Evolutionary conservation across 106 monocot genomes (phyloP).

Genomic region (Chionographis japonica): DNA sequence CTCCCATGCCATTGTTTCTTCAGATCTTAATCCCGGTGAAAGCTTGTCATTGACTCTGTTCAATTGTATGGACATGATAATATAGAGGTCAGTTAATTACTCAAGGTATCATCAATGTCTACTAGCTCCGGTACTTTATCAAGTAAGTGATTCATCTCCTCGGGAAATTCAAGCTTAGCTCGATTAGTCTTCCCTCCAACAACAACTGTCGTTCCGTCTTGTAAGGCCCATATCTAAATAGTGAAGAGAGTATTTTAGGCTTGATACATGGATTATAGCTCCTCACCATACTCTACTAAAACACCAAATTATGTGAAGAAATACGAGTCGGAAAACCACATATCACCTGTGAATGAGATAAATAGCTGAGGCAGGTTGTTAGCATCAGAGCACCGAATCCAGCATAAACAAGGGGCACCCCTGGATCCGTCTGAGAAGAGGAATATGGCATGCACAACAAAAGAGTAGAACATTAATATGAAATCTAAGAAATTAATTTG

Average conservation of each 20-base stretch:
- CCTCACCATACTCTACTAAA: background rate
- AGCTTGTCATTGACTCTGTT: no score
- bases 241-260: background rate
- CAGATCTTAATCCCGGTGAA: no score
- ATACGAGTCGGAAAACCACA: background rate
- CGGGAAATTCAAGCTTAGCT: constrained; percentile 83
- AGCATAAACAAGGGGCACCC: constrained; percentile 88
- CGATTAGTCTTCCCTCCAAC: constrained; percentile 89
- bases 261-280: background rate
- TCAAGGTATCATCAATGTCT: constrained; percentile 11
- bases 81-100: constrained; percentile 3
- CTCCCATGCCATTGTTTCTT: background rate
- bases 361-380: constrained; percentile 86
- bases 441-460: background rate
- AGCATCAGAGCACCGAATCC: constrained; percentile 99
- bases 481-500: background rate
- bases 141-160: constrained; percentile 80
- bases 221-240: constrained; percentile 88
- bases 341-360: constrained; percentile 88
- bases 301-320: background rate
- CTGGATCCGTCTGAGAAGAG: constrained; percentile 66
- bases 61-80: no score
- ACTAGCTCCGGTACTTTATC: constrained; percentile 79
- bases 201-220: constrained; percentile 89
- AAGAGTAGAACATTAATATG: background rate